Evolutionary conservation across 2,329 filamentous ascomycete species (phyloP), one percentile per base, ranked within the genome.

Genomic region (Raffaelea arxii): DNA sequence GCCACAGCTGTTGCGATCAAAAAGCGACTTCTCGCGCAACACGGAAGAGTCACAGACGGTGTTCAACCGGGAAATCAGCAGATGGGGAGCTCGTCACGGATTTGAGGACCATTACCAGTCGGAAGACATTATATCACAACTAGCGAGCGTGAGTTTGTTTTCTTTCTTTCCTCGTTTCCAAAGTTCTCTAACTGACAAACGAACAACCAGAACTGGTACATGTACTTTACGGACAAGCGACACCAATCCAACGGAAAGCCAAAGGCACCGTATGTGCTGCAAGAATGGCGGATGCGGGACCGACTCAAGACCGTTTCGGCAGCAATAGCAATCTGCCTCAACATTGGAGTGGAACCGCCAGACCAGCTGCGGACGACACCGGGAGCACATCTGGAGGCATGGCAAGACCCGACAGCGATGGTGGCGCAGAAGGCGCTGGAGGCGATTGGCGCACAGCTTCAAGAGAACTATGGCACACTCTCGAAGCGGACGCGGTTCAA

Each of bases 121-220:
- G 5, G 86, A 89, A 55, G 88, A 95, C 59, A 90, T 94, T 58
- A 84, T 94, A 56, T 84, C 85, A 48, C 77, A 89, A 54, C 72
- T 95, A 53, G 87, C 85, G 44, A 89, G 84, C 61, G 84, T 89
- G 68, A 68, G 82, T 74, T 43, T 22, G 18, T 37, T 36, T 25
- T 32, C 12, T 43, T 21, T 46, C 10, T 19, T 30, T 30, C 18
- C 39, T 41, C 23, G 23, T 41, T 25, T 42, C 24, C 40, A 24
- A 6, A 6, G 27, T 36, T 41, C 6, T 18, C 21, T 36, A 27
- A 35, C 45, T 47, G 25, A 37, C 45, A 25, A 19, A n/a, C n/a
- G n/a, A n/a, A n/a, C n/a, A n/a, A n/a, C n/a, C 65, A 95, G 85
- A 94, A 88, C 55, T 98, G 94, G 80, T 97, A 95, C 71, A 97